These are phyloP conservation scores for Collybia mongolica DNA, from an alignment of 768 basidiomycete genomes.

Conservation along the genomic window DNA sequence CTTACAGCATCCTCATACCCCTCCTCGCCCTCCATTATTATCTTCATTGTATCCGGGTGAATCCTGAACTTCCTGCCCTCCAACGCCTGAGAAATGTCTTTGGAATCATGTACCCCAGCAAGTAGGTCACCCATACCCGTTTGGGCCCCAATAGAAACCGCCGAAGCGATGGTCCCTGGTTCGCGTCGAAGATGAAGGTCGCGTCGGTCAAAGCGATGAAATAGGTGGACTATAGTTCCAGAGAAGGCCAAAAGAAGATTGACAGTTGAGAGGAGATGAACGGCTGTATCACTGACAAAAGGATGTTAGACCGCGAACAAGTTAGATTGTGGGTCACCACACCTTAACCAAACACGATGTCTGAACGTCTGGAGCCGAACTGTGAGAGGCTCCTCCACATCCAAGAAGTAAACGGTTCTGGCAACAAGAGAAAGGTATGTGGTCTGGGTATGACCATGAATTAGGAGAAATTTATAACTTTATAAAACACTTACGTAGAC, in stretches of 20 bases:
- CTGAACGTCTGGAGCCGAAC: conserved; percentile 42
- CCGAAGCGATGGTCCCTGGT: conserved; percentile 57
- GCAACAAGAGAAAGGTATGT: conserved; percentile 51
- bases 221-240: conserved; percentile 41
- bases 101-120: conserved; percentile 34
- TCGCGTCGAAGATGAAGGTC: conserved; percentile 44
- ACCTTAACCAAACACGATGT: conserved; percentile 52
- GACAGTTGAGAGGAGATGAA: conserved; percentile 40
- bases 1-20: conserved; percentile 42
- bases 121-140: conserved; percentile 47
- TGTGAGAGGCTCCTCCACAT: conserved; percentile 29
- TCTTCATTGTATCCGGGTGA: conserved; percentile 45
- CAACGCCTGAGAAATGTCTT: conserved; percentile 40
- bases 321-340: not conserved
- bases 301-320: not conserved
- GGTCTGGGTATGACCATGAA: conserved; percentile 21
- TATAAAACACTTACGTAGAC: conserved; percentile 44
- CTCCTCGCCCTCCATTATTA: conserved; percentile 53
- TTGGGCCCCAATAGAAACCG: conserved; percentile 51
- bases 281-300: conserved; percentile 33
- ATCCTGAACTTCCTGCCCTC: conserved; percentile 48
- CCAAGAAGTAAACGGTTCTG: conserved; percentile 49
- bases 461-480: not conserved
- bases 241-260: conserved; percentile 45
- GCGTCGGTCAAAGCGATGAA: conserved; percentile 43